These are phyloP conservation scores for Psilocybe subaeruginosa DNA, from an alignment of 768 basidiomycete genomes.

Conservation along the genomic window DNA sequence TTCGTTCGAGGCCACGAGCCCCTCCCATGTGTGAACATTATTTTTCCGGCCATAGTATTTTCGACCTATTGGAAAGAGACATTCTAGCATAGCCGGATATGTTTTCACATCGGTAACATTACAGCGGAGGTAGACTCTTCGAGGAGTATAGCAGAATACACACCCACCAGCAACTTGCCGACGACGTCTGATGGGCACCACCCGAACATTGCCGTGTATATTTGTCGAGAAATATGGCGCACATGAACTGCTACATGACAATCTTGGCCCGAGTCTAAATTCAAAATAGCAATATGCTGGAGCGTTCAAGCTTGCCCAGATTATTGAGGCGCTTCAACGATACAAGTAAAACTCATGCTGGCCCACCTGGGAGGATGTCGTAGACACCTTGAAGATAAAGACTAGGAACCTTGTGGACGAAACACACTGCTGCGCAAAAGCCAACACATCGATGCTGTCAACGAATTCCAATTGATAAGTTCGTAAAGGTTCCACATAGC, in stretches of 20 bases:
- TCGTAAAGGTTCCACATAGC: neutral
- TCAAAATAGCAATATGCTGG: neutral
- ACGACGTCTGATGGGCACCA: neutral
- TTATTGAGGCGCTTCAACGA: neutral
- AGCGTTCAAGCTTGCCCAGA: neutral
- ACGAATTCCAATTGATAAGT: neutral
- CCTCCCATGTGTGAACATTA: conserved; percentile 2
- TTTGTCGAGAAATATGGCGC: neutral
- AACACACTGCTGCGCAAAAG: neutral
- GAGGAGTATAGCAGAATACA: neutral
- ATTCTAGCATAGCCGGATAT: conserved; percentile 8
- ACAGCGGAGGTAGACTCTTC: conserved; percentile 7
- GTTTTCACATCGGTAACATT: conserved; percentile 16
- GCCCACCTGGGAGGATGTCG: neutral
- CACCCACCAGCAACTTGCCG: conserved; percentile 11
- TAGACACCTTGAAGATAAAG: neutral
- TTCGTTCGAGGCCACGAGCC: neutral
- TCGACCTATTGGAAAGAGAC: conserved; percentile 5
- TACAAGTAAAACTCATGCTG: neutral
- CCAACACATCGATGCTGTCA: neutral
- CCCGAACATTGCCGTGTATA: conserved; percentile 1
- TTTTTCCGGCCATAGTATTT: neutral
- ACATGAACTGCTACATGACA: neutral
- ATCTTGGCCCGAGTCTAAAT: conserved; percentile 1
- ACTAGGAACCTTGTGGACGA: neutral